Conservation (phyloP, 306 rosid species). For the Cucumis cinereus region DNA sequence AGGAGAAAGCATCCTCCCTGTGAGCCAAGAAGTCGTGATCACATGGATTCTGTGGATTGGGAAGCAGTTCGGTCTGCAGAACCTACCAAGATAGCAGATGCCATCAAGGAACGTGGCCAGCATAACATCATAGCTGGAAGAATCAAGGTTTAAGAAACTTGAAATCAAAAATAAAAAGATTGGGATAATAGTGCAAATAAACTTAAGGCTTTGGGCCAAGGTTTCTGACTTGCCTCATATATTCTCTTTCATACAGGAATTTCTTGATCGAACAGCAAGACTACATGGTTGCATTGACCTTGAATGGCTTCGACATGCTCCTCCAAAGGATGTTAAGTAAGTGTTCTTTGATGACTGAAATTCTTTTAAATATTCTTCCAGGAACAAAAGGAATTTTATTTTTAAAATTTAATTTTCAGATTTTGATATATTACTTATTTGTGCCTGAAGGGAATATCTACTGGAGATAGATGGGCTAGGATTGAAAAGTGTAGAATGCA, state of each 20-base stretch:
- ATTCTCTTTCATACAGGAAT: conserved; percentile 14
- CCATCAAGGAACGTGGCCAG: conserved; percentile 51
- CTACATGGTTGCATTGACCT: conserved; percentile 32
- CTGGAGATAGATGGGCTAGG: conserved; percentile 45
- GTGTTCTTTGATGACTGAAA: neutral
- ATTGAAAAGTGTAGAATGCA: conserved; percentile 66
- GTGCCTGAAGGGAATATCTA: conserved; percentile 36
- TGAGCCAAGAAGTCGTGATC: conserved; percentile 10
- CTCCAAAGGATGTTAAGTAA: conserved; percentile 30
- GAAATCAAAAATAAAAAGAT: no score
- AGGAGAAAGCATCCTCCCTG: no score
- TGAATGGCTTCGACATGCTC: conserved; percentile 62
- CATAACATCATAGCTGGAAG: conserved; percentile 26
- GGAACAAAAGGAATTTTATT: neutral
- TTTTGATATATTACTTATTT: neutral
- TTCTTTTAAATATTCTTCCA: neutral
- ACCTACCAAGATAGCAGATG: conserved; percentile 17
- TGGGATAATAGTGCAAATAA: neutral
- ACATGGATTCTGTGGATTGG: conserved; percentile 44
- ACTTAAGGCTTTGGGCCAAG: neutral
- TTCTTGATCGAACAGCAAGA: conserved; percentile 19
- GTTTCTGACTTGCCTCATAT: neutral
- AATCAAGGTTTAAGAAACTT: conserved; percentile 28
- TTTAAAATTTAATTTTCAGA: neutral
- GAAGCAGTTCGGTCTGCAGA: conserved; percentile 41